Conservation (phyloP, 768 basidiomycete species). For the Hydnomerulius pinastri region DNA sequence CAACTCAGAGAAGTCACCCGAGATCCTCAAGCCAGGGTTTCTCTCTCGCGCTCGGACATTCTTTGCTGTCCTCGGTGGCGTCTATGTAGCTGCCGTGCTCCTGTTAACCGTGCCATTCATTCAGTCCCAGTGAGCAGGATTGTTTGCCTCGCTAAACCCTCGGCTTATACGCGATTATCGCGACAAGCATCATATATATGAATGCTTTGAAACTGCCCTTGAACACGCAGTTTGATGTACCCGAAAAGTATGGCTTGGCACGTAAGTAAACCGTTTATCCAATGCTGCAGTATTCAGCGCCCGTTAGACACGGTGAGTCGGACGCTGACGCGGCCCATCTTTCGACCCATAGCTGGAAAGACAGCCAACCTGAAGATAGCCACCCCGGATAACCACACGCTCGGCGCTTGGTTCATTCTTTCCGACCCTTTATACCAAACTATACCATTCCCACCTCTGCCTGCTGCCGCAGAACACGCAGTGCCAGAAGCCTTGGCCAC, state of each 20-base stretch:
- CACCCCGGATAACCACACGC: constrained; percentile 73
- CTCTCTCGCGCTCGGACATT: constrained; percentile 32
- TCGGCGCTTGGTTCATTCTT: constrained; percentile 88
- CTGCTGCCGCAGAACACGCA: constrained; percentile 38
- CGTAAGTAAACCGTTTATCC: constrained; percentile 49
- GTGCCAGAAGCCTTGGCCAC: constrained; percentile 55
- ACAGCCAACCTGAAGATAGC: constrained; percentile 68
- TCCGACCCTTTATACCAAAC: constrained; percentile 64
- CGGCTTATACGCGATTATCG: constrained; percentile 21
- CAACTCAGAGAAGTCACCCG: not conserved
- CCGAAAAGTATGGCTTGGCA: constrained; percentile 80
- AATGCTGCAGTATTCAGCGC: not conserved
- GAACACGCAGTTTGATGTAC: constrained; percentile 61
- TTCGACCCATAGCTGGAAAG: constrained; percentile 60
- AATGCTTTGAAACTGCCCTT: constrained; percentile 67
- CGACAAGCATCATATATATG: constrained; percentile 56
- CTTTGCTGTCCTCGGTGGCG: constrained; percentile 44
- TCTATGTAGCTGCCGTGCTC: constrained; percentile 55
- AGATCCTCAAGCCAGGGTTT: constrained; percentile 12
- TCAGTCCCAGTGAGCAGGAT: constrained; percentile 62
- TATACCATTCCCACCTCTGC: constrained; percentile 41
- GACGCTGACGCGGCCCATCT: not conserved
- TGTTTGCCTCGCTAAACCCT: constrained; percentile 15
- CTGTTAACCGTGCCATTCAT: constrained; percentile 62
- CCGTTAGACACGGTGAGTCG: not conserved